These are phyloP conservation scores for Acanthamoeba castellanii DNA, from an alignment of 208 protist species.

Conservation along the genomic window DNA sequence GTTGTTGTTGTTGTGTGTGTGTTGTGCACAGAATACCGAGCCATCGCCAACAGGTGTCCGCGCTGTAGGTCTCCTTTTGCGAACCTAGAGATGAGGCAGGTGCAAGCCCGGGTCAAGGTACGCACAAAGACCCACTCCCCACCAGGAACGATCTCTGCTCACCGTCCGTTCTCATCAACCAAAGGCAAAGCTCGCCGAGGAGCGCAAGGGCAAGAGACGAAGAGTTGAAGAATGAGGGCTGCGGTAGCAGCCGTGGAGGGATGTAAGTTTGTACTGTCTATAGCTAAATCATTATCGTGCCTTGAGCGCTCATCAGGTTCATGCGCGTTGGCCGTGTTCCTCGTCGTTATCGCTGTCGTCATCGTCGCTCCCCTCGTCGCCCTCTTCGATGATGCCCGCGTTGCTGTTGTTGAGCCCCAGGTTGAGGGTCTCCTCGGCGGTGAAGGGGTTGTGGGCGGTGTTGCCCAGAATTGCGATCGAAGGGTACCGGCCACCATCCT, in stretches of 20 bases:
- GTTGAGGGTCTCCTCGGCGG: conserved; percentile 6
- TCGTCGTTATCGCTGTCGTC: background rate
- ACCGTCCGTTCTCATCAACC: background rate
- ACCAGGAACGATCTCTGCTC: background rate
- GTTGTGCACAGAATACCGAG: background rate
- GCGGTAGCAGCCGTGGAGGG: too few relatives aligned
- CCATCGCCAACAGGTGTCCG: background rate
- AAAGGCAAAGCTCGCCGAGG: background rate
- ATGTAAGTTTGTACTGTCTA: too few relatives aligned
- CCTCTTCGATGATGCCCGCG: background rate
- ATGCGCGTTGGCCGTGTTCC: background rate
- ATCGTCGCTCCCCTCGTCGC: background rate
- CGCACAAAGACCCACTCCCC: background rate
- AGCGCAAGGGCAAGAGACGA: background rate
- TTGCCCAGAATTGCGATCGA: conserved; percentile 56
- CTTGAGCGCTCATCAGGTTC: background rate
- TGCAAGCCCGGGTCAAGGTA: background rate
- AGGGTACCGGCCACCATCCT: background rate
- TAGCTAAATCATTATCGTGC: background rate
- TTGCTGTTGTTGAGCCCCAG: background rate
- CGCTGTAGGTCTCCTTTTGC: background rate
- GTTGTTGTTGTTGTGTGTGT: background rate
- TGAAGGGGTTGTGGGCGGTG: conserved; percentile 43
- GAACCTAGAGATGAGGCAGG: background rate
- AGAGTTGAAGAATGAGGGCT: background rate